A percentile compares a stretch with the other conserved stretches of the same genome.
These are phyloP conservation scores for Mycena citricolor DNA, from an alignment of 1,284 basidiomycete genomes.

Conservation along the genomic window DNA sequence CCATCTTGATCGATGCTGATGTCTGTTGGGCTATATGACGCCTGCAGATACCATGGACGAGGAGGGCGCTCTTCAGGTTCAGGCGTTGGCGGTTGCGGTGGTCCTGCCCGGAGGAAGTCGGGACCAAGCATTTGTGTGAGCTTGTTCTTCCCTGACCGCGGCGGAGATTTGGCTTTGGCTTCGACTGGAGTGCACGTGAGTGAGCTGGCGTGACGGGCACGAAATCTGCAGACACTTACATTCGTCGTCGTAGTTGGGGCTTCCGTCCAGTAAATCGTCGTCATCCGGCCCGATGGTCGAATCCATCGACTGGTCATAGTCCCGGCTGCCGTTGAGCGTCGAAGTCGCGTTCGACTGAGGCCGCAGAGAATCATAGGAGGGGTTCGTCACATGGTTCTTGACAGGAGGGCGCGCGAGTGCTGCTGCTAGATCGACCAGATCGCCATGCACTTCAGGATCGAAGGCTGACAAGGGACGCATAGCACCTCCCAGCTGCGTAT, in stretches of 20 bases:
- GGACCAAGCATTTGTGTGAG: slow-evolving; percentile 76
- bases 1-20: slow-evolving; percentile 85
- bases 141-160: slow-evolving; percentile 53
- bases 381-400: slow-evolving; percentile 28
- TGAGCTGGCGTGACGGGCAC: too few species aligned
- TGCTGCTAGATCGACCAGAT: slow-evolving; percentile 60
- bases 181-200: slow-evolving; percentile 16
- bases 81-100: slow-evolving; percentile 33
- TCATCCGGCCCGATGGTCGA: slow-evolving; percentile 29
- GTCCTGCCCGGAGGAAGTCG: too few species aligned
- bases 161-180: slow-evolving; percentile 24
- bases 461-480: slow-evolving; percentile 35
- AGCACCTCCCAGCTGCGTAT: slow-evolving; percentile 44
- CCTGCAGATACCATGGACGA: slow-evolving; percentile 85
- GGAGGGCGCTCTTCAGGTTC: slow-evolving; percentile 48
- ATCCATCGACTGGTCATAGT: slow-evolving; percentile 30
- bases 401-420: slow-evolving; percentile 51
- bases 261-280: slow-evolving; percentile 26
- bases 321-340: slow-evolving; percentile 17
- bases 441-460: slow-evolving; percentile 37
- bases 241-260: slow-evolving; percentile 37
- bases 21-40: slow-evolving; percentile 78
- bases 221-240: slow-evolving; percentile 29
- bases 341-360: slow-evolving; percentile 18
- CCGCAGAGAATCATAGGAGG: slow-evolving; percentile 30